Base-by-base conservation (phyloP, 2,329 filamentous ascomycete genomes). In the Monosporascus sp. region DNA sequence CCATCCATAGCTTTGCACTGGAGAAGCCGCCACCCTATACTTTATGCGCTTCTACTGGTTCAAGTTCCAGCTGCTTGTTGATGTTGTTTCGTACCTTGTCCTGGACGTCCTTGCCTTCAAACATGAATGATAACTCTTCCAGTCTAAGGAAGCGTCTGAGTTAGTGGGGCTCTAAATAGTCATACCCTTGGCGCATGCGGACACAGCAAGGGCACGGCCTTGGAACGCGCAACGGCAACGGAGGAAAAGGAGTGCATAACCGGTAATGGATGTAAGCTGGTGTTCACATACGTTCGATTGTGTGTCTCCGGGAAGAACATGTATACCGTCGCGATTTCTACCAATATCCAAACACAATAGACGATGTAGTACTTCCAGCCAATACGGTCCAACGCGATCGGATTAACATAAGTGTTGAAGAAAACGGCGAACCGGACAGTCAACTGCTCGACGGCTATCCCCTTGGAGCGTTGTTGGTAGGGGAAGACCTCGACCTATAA, bases 381-480 rank as follows among this genome's bases (percentile, higher is more conserved):
- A 31, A 74, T 72, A 5, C 58, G 58, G 37, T 70, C 66, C 6
- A 78, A 68, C n/a, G 54, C 75, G 58, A 72, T 66, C 7, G 74
- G 71, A 58, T 74, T 73, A 37, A 75, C 73, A 58, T 75, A 78
- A 2, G 73, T 75, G 63, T 78, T 78, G 63, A 75, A 73, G 50
- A 75, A 72, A 22, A 69, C 65, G 41, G 71, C 70, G 53, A 72
- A 65, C 4, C 68, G 64, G 22, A 72, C 67, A 1, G 68, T 68
- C 6, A 73, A 63, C 54, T 72, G 68, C 60, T 72, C 65, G 37
- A 72, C 59, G 8, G 69, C 65, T 48, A 72, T 69, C 18, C 71
- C 69, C 60, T 74, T 64, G 51, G 71, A 60, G 45, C 71, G 60
- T 52, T 72, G 66, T 52, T 65, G 59, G 53, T 68, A 69, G 9